Evolutionary conservation across 177 flowering plant species (phyloP).

Genomic region (Vitis hybrid): DNA sequence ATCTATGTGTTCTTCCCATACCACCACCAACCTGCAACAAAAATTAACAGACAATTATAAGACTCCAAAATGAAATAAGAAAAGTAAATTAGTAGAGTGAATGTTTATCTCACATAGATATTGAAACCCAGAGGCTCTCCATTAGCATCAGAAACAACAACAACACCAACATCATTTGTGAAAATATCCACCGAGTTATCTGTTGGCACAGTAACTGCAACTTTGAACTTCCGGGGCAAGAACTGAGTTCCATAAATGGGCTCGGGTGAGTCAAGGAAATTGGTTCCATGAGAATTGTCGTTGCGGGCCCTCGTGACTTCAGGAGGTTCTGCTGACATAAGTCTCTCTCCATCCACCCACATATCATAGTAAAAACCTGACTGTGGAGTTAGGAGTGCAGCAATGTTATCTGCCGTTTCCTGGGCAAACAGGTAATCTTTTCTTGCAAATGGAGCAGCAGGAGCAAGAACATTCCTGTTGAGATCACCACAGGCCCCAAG

Average conservation of each 20-base stretch:
- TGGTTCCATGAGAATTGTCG: constrained; percentile 96
- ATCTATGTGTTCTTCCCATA: constrained; percentile 94
- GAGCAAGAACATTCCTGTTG: constrained; percentile 98
- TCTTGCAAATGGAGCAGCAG: constrained; percentile 84
- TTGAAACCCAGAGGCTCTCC: constrained; percentile 97
- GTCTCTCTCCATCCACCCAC: constrained; percentile 99
- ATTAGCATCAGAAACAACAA: constrained; percentile 73
- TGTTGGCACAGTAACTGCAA: constrained; percentile 95
- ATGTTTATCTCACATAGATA: constrained; percentile 64
- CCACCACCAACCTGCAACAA: constrained; percentile 95
- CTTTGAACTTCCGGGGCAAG: constrained; percentile 94
- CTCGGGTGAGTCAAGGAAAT: constrained; percentile 91
- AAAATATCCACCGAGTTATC: constrained; percentile 96
- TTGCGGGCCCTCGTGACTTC: constrained; percentile 90
- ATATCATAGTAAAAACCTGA: constrained; percentile 96
- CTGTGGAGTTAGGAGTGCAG: constrained; percentile 93
- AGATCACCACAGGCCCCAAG: constrained; percentile 99
- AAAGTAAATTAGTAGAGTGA: constrained; percentile 4
- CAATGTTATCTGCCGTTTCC: constrained; percentile 93
- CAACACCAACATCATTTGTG: constrained; percentile 97
- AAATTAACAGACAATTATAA: constrained; percentile 7
- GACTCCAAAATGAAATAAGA: not conserved
- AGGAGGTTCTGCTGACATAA: constrained; percentile 90
- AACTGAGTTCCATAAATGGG: constrained; percentile 99
- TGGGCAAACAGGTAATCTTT: constrained; percentile 93